These are phyloP conservation scores for Alloteropsis semialata DNA, from an alignment of 176 grass and related monocot species.

Conservation along the genomic window DNA sequence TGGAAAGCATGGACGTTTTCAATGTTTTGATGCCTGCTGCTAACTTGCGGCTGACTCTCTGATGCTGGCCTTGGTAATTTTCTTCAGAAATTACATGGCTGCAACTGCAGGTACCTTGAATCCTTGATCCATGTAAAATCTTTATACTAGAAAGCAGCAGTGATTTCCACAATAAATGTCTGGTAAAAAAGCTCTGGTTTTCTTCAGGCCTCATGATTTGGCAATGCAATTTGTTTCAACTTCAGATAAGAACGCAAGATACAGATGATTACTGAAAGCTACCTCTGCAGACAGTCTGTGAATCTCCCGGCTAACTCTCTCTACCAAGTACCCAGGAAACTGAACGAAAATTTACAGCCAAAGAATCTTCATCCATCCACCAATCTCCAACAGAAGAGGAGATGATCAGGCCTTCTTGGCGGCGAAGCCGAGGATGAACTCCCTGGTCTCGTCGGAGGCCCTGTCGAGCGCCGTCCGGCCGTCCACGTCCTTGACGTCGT, in stretches of 20 bases:
- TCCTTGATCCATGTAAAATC: neutral
- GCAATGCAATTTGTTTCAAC: neutral
- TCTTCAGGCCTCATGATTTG: neutral
- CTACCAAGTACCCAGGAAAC: neutral
- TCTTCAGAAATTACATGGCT: neutral
- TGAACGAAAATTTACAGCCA: neutral
- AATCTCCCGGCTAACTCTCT: slow-evolving; percentile 3
- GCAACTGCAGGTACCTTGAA: neutral
- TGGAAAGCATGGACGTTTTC: neutral
- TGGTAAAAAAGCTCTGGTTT: neutral
- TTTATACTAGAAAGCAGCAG: neutral
- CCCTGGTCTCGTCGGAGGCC: slow-evolving; percentile 61
- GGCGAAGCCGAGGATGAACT: slow-evolving; percentile 61
- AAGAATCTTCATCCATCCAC: neutral
- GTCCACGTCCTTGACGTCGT: slow-evolving; percentile 83
- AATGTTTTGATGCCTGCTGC: neutral
- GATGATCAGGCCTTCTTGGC: slow-evolving; percentile 32
- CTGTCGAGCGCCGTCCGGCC: slow-evolving; percentile 78
- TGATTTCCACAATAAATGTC: neutral
- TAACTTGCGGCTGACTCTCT: neutral
- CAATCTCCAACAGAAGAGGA: neutral
- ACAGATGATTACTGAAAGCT: neutral
- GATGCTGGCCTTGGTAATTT: neutral
- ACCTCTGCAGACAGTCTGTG: slow-evolving; percentile 10
- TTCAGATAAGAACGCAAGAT: too few species aligned